phyloP scores from a whole-genome alignment of 345 rosid genomes.

The Gossypium mustelinum region DNA sequence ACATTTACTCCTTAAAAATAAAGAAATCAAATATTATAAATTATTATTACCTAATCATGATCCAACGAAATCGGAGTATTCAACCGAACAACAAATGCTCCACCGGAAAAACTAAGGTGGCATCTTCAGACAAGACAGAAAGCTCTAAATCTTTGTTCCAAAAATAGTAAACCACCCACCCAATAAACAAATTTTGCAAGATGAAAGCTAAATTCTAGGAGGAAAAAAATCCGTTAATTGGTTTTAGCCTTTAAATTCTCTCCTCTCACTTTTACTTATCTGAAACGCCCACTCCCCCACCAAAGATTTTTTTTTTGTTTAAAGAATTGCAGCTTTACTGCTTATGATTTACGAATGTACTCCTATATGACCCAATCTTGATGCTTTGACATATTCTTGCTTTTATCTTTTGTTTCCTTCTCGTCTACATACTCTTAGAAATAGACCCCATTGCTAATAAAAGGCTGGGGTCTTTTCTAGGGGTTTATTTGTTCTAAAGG shows the following conservation, averaged over 20 bases:
- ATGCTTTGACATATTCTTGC: neutral
- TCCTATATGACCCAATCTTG: conserved; percentile 2
- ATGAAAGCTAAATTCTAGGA: no score
- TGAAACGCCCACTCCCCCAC: neutral
- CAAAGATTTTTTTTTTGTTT: no score
- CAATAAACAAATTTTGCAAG: no score
- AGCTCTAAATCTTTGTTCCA: no score
- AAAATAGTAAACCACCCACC: no score
- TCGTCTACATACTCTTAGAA: conserved; percentile 9
- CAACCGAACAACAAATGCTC: no score
- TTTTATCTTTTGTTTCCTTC: neutral
- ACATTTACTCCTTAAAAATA: no score
- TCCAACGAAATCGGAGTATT: no score
- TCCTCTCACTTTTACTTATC: neutral
- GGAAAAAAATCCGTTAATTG: neutral
- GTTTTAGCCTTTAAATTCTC: neutral
- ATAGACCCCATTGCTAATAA: conserved; percentile 6
- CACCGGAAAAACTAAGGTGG: no score
- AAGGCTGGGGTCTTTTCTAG: neutral
- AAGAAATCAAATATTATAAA: no score
- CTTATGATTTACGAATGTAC: neutral
- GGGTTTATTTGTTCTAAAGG: conserved; percentile 3
- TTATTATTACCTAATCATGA: no score
- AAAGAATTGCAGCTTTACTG: neutral
- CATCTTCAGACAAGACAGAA: no score